Percentiles rank a stretch among this genome's conserved stretches.
Evolutionary conservation across 352 stramenopile species (phyloP).

Genomic region (Pythium grandisporangium): DNA sequence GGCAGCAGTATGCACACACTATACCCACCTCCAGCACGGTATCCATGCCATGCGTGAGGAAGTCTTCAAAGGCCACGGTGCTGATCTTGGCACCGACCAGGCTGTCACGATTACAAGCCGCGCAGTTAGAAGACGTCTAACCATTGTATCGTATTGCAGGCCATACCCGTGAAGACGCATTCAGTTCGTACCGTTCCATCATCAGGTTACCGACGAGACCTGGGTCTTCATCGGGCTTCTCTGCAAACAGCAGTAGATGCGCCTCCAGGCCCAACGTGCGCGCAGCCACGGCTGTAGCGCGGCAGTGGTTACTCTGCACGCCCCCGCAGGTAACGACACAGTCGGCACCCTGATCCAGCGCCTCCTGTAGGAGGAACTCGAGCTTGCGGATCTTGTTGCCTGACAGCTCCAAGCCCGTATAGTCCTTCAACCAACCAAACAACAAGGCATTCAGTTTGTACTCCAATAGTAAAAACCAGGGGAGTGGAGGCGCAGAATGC

Average conservation of each 20-base stretch:
- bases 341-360: constrained; percentile 65
- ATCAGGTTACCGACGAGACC: constrained; percentile 67
- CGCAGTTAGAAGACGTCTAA: too few relatives aligned
- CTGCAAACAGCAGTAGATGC: constrained; percentile 84
- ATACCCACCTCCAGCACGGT: constrained; percentile 62
- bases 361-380: constrained; percentile 91
- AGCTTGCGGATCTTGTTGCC: constrained; percentile 95
- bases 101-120: constrained; percentile 14
- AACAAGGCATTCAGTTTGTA: too few relatives aligned
- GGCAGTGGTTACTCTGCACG: constrained; percentile 93
- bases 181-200: constrained; percentile 42
- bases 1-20: neutral
- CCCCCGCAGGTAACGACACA: constrained; percentile 91
- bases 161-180: too few relatives aligned
- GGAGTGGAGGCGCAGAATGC: neutral
- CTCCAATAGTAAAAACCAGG: too few relatives aligned
- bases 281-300: constrained; percentile 67
- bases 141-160: too few relatives aligned
- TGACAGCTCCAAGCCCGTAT: constrained; percentile 86
- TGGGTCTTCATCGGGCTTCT: constrained; percentile 64
- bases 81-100: constrained; percentile 68
- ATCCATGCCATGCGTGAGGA: constrained; percentile 63
- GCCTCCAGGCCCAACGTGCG: constrained; percentile 89
- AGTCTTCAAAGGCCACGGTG: constrained; percentile 73
- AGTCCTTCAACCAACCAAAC: constrained; percentile 43